Evolutionary conservation across 257 asterid species (phyloP), one percentile per base, ranked within the genome.

Genomic region (Capsicum chinense): DNA sequence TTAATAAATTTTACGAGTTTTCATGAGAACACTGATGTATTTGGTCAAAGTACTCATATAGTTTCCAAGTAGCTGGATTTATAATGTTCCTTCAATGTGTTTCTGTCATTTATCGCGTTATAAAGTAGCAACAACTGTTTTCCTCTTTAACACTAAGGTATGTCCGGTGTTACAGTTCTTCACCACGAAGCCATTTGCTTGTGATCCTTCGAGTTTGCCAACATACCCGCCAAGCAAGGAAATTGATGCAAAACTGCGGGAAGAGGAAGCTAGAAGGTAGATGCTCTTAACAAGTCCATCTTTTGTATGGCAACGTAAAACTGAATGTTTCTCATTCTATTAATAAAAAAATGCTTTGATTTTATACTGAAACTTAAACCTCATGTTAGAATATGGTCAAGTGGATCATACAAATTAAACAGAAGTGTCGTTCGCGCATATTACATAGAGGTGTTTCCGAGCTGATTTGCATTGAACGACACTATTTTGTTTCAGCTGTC

Each of bases 121-220:
- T 21, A 50, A 74, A 50, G n/a, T 50, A 74, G 81, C 62, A 3
- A 50, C 21, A 21, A 13, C 35, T 74, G 14, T 74, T 74, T 50
- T 21, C 42, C 44, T 21, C 19, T 6, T 14, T 50, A 74, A 74
- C 62, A 74, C n/a, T 74, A 19, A 21, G 62, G 62, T 74, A 6
- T 74, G 3, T 12, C 81, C 47, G 68, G 62, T 81, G 12, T 76
- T 66, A 71, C 87, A 92, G 95, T 90, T 90, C 83, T 92, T 92
- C 87, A 86, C 86, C 44, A 90, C 90, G 13, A 76, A 84, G 76
- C 95, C 95, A 56, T 86, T 87, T 82, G 91, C 93, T 80, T 92
- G 90, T 89, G 93, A 92, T 83, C 93, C 92, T 85, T 90, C 88
- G 33, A 89, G 87, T 86, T 87, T 92, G 85, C 95, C 95, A 63